phyloP scores from a whole-genome alignment of 2,329 filamentous ascomycete genomes.

The Hypoxylon sp. region DNA sequence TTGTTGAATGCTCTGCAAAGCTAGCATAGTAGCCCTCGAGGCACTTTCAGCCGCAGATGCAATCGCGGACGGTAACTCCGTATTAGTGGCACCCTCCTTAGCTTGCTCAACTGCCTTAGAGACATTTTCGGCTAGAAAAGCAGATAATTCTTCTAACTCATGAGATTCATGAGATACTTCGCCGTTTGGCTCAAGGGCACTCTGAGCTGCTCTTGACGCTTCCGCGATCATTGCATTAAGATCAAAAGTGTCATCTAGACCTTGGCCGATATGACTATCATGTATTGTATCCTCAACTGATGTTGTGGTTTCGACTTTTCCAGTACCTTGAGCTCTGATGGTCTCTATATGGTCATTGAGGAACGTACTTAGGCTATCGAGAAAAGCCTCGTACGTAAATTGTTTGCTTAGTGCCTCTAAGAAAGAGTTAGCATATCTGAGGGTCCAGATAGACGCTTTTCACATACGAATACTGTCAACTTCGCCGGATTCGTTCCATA shows the following conservation, averaged over 20 bases:
- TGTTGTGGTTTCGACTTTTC: slow-evolving; percentile 45
- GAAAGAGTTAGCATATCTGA: slow-evolving; percentile 36
- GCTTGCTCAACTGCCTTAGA: slow-evolving; percentile 53
- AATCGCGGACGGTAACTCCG: slow-evolving; percentile 53
- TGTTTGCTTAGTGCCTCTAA: slow-evolving; percentile 51
- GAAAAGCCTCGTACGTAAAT: slow-evolving; percentile 55
- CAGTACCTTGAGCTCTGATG: slow-evolving; percentile 51
- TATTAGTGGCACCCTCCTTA: slow-evolving; percentile 45
- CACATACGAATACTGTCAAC: slow-evolving; percentile 51
- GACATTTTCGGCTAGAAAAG: slow-evolving; percentile 52
- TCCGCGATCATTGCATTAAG: slow-evolving; percentile 55
- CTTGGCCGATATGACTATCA: slow-evolving; percentile 41
- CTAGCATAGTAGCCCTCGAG: slow-evolving; percentile 53
- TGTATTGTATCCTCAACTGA: slow-evolving; percentile 44
- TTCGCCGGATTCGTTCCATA: slow-evolving; percentile 50
- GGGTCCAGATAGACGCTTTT: slow-evolving; percentile 1
- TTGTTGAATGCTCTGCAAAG: slow-evolving; percentile 54
- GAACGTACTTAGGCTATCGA: slow-evolving; percentile 54
- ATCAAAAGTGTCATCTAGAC: slow-evolving; percentile 51
- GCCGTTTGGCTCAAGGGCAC: slow-evolving; percentile 44
- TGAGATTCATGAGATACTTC: slow-evolving; percentile 36
- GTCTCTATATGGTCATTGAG: slow-evolving; percentile 54
- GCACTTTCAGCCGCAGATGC: slow-evolving; percentile 54
- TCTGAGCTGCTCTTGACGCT: slow-evolving; percentile 54
- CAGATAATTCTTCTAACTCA: slow-evolving; percentile 52